A percentile compares a stretch with the other conserved stretches of the same genome.
Evolutionary conservation across 306 rosid genomes (phyloP).

Genomic region (Glycyrrhiza uralensis): DNA sequence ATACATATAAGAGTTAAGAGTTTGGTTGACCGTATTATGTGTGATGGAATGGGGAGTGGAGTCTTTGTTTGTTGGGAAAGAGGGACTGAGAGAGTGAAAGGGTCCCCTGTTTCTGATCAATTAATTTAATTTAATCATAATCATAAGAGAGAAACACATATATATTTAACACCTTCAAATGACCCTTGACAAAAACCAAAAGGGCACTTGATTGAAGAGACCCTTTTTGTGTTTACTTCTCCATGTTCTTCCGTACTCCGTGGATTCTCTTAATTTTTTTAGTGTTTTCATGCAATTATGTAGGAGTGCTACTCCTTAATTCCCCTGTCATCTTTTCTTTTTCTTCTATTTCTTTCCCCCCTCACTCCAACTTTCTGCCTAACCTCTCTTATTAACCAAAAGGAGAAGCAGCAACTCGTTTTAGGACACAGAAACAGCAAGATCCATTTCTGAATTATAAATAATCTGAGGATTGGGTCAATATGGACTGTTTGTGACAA

Average conservation of each 20-base stretch:
- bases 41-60: not conserved
- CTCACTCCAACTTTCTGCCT: slow-evolving; percentile 36
- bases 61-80: slow-evolving; percentile 9
- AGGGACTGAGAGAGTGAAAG: not conserved
- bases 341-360: not conserved
- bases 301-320: not conserved
- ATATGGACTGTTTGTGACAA: not conserved
- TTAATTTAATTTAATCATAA: not conserved
- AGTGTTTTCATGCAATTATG: slow-evolving; percentile 7
- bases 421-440: not conserved
- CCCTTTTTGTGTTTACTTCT: slow-evolving; percentile 22
- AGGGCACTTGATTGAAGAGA: not conserved
- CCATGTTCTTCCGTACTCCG: slow-evolving; percentile 30
- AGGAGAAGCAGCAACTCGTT: slow-evolving; percentile 23
- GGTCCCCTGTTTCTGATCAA: not conserved
- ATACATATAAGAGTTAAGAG: not conserved
- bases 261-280: slow-evolving; percentile 10
- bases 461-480: not conserved
- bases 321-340: not conserved
- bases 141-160: not conserved
- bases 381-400: slow-evolving; percentile 8
- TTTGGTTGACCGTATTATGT: slow-evolving; percentile 28
- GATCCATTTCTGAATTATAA: not conserved
- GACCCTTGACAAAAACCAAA: slow-evolving; percentile 37
- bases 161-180: not conserved